Percentiles rank a stretch among this genome's conserved stretches.
phyloP scores from a whole-genome alignment of 345 rosid genomes.

The Eucalyptus virginea region DNA sequence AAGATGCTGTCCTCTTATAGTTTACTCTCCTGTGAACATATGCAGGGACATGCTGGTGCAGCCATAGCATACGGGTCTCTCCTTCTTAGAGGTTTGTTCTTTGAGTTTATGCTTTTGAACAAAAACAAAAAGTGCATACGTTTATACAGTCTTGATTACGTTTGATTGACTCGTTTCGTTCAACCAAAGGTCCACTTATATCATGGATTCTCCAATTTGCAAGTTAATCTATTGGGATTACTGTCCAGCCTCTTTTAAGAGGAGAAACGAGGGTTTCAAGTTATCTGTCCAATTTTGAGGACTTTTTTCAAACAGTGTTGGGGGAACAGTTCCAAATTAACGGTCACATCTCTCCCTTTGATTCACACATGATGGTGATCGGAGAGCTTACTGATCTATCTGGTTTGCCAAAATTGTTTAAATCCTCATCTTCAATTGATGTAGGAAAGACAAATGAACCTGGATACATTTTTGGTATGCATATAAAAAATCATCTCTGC shows the following conservation, averaged over 20 bases:
- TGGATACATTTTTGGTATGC: background rate
- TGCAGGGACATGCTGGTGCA: constrained; percentile 93
- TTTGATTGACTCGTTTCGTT: background rate
- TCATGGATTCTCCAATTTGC: background rate
- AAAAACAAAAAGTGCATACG: background rate
- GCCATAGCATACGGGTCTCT: constrained; percentile 88
- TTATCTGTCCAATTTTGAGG: background rate
- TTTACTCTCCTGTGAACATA: background rate
- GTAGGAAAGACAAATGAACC: background rate
- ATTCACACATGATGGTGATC: background rate
- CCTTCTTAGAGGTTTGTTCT: constrained; percentile 63
- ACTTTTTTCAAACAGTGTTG: background rate
- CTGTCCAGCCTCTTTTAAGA: background rate
- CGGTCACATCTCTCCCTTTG: background rate
- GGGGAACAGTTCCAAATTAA: background rate
- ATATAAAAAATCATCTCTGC: background rate
- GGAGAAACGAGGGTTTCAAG: background rate
- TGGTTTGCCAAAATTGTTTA: background rate
- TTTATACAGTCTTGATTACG: background rate
- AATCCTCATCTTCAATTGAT: background rate
- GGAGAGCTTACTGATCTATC: background rate
- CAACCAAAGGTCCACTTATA: background rate
- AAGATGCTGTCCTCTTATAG: background rate
- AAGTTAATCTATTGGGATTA: background rate
- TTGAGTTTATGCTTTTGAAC: background rate